Conservation (phyloP, 2,329 filamentous ascomycete genomes). For the Monosporascus sp. region DNA sequence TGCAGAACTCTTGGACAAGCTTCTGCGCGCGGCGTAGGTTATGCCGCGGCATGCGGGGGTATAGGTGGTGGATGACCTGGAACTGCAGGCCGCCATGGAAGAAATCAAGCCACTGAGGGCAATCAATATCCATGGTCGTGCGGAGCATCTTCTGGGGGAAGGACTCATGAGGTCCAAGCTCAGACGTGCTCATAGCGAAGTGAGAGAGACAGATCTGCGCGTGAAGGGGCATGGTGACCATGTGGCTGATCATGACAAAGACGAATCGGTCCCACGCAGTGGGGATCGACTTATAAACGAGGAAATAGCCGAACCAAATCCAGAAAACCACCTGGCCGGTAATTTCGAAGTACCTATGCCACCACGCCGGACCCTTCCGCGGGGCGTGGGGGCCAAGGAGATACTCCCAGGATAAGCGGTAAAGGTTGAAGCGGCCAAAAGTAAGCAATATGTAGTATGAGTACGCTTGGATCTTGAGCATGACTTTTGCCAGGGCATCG, state of each 20-base stretch:
- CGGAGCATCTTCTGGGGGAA: conserved; percentile 88
- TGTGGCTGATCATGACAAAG: conserved; percentile 76
- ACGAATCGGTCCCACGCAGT: conserved; percentile 62
- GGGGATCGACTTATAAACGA: conserved; percentile 69
- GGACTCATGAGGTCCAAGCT: conserved; percentile 76
- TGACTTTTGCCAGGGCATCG: conserved; percentile 64
- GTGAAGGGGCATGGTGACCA: conserved; percentile 75
- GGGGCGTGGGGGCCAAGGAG: conserved; percentile 66
- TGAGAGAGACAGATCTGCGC: conserved; percentile 88
- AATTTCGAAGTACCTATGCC: conserved; percentile 79
- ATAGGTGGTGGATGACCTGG: conserved; percentile 83
- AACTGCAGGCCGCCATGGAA: conserved; percentile 87
- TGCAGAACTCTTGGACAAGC: conserved; percentile 74
- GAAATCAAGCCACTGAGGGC: conserved; percentile 81
- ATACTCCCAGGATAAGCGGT: conserved; percentile 73
- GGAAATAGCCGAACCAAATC: conserved; percentile 78
- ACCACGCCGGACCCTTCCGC: conserved; percentile 70
- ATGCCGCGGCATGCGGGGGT: conserved; percentile 76
- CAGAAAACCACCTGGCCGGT: conserved; percentile 75
- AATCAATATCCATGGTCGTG: conserved; percentile 91
- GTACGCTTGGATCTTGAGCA: conserved; percentile 71
- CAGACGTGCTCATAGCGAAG: conserved; percentile 88
- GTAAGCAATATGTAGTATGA: conserved; percentile 77
- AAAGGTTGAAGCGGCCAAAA: conserved; percentile 84
- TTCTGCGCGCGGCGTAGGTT: conserved; percentile 72